Percentiles rank a stretch among this genome's conserved stretches.
Conservation (phyloP, 2,329 filamentous ascomycete genomes). For the Calonectria fujianensis region DNA sequence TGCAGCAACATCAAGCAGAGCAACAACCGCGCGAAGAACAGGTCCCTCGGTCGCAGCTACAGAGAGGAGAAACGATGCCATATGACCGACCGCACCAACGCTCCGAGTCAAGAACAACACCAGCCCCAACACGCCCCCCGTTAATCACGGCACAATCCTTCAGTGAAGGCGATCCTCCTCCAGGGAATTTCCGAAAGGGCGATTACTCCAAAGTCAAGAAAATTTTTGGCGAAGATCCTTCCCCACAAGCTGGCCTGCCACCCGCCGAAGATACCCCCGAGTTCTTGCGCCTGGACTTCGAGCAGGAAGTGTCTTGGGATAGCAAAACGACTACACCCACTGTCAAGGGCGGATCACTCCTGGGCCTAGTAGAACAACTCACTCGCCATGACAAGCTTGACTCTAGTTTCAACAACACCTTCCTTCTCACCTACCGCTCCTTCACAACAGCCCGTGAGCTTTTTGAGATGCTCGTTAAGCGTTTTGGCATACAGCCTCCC, state of each 20-base stretch:
- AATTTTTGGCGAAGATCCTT: slow-evolving; percentile 79
- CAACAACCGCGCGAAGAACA: slow-evolving; percentile 66
- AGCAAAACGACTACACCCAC: slow-evolving; percentile 83
- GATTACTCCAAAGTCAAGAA: slow-evolving; percentile 79
- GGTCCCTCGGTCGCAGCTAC: slow-evolving; percentile 70
- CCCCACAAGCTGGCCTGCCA: slow-evolving; percentile 66
- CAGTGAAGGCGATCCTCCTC: slow-evolving; percentile 73
- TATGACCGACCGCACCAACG: slow-evolving; percentile 74
- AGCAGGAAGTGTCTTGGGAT: slow-evolving; percentile 93
- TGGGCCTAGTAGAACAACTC: slow-evolving; percentile 93
- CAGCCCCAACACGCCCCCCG: slow-evolving; percentile 65
- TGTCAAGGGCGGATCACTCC: slow-evolving; percentile 91
- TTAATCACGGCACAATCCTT: slow-evolving; percentile 77
- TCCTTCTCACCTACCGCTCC: slow-evolving; percentile 95
- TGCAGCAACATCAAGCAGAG: slow-evolving; percentile 66
- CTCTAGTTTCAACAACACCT: slow-evolving; percentile 97
- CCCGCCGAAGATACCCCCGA: slow-evolving; percentile 86
- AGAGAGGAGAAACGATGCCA: slow-evolving; percentile 75
- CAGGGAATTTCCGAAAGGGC: slow-evolving; percentile 74
- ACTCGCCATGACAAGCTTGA: slow-evolving; percentile 97
- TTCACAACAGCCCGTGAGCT: slow-evolving; percentile 94
- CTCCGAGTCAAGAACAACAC: slow-evolving; percentile 71
- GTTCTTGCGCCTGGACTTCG: slow-evolving; percentile 90
- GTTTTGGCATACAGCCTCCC: slow-evolving; percentile 94
- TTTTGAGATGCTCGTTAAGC: slow-evolving; percentile 92